Base-by-base conservation (phyloP, 768 basidiomycete species). In the Melanogaster broomeanus region DNA sequence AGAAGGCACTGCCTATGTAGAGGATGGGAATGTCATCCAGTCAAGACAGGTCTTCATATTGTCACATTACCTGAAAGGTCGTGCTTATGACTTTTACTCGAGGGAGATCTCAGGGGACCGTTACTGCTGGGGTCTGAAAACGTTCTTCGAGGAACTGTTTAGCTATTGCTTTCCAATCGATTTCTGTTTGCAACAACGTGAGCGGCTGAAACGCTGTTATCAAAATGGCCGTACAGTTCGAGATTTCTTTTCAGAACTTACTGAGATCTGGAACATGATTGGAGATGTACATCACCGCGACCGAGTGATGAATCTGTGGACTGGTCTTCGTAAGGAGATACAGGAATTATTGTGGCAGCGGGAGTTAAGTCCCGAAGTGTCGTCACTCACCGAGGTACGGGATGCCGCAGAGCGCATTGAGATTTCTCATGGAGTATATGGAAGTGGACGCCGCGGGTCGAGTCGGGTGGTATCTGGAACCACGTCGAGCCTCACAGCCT, bases 81-180 rank as follows among this genome's bases (percentile, higher is more conserved):
- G 58, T 0, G 74, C 73, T 0, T 65, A 66, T 41, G 55, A 70
- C 12, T 73, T 70, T 35, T 75, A 73, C 37, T 57, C 61, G 1
- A 53, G 61, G n/a, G 57, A 64, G 13, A 68, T 75, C 0, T 55
- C 71, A 0, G 43, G 51, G 1, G 61, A 63, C 6, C 48, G 60
- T 0, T 48, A 63, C 3, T 33, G 58, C 0, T 76, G 72, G 71
- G 52, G 25, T 0, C 27, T 74, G 0, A 30, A 55, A 10, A 22
- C 59, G 1, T 74, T 74, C 50, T 73, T 72, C 45, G 21, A 48
- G 3, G 65, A 61, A 25, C 15, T 75, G n/a, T 74, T 72, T 47
- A 60, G 74, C 19, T 70, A 70, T 22, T 72, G 73, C 27, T 76
- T 75, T 57, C 73, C 73, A 0, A 42, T 63, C 0, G 39, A 61